Percentiles rank a stretch among this genome's conserved stretches.
Conservation (phyloP, 768 basidiomycete genomes). For the Mycena latifolia region DNA sequence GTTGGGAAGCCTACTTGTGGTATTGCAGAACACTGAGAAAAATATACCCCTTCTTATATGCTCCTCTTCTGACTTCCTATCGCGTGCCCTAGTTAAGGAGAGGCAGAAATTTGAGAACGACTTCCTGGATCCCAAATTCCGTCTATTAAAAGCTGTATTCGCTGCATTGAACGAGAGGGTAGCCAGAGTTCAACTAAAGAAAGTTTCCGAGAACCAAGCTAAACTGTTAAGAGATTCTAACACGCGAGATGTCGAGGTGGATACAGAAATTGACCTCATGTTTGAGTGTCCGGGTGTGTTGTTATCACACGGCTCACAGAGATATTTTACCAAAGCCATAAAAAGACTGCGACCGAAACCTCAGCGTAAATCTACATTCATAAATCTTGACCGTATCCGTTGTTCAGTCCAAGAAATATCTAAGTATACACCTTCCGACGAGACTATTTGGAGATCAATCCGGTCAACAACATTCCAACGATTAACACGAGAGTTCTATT, state of each 20-base stretch:
- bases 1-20: neutral
- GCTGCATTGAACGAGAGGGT: slow-evolving; percentile 8
- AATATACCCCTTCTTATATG: neutral
- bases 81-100: neutral
- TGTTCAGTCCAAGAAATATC: neutral
- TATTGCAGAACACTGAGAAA: neutral
- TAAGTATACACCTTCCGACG: neutral
- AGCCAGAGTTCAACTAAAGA: neutral
- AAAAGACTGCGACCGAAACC: neutral
- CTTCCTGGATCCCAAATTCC: neutral
- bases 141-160: neutral
- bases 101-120: slow-evolving; percentile 9
- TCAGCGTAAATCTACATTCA: neutral
- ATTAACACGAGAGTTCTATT: slow-evolving; percentile 8
- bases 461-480: neutral
- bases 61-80: neutral
- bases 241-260: no score
- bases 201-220: neutral
- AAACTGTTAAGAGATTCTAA: neutral
- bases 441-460: slow-evolving; percentile 17
- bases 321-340: slow-evolving; percentile 12
- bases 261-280: neutral
- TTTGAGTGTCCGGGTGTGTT: neutral
- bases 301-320: neutral
- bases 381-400: slow-evolving; percentile 14